These are phyloP conservation scores for Leishmania amazonensis DNA, from an alignment of 208 protist genomes.

Conservation along the genomic window DNA sequence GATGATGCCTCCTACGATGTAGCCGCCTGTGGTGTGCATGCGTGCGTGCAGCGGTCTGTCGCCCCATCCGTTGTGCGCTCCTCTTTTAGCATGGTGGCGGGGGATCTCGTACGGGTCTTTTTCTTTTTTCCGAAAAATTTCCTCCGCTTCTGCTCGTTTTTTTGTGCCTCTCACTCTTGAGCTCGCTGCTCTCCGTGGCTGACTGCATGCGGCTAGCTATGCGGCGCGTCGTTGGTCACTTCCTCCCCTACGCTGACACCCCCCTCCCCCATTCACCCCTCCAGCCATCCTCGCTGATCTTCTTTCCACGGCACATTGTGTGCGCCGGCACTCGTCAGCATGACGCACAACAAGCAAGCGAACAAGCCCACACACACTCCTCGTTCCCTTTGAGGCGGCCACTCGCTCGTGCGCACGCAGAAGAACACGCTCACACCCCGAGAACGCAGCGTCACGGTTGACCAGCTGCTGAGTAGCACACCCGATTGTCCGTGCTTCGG, in stretches of 20 bases:
- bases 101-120: background rate
- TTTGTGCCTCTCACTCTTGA: background rate
- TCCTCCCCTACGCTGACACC: background rate
- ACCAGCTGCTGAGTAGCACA: background rate
- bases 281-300: background rate
- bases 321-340: too few species aligned
- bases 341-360: too few species aligned
- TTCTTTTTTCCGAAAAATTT: background rate
- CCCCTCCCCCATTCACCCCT: background rate
- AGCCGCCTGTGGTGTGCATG: background rate
- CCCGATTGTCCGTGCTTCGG: background rate
- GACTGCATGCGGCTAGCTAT: background rate
- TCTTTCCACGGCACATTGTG: too few species aligned
- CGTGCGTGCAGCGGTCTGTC: background rate
- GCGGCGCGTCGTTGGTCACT: too few species aligned
- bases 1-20: too few species aligned
- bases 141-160: background rate
- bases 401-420: background rate
- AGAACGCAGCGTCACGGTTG: background rate
- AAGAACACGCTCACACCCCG: too few species aligned
- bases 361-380: background rate
- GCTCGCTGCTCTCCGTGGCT: background rate
- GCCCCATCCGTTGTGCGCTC: too few species aligned
- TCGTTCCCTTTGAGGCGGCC: background rate
- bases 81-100: too few species aligned